phyloP scores from a whole-genome alignment of 768 basidiomycete species.

The Lanmaoa pseudosensibilis region DNA sequence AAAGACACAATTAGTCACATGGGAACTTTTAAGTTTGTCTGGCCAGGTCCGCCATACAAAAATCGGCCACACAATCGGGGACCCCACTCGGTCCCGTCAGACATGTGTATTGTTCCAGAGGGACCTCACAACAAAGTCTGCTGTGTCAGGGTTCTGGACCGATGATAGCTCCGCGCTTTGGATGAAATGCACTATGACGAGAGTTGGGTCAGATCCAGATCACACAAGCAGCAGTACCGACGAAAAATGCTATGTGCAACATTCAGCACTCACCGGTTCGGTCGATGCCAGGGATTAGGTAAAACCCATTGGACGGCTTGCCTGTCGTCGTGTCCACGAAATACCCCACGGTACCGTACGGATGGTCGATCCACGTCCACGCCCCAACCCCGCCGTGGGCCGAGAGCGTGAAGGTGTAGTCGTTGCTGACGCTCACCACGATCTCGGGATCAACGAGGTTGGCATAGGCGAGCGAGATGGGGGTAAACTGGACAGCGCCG shows the following conservation, averaged over 20 bases:
- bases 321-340: conserved; percentile 47
- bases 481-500: conserved; percentile 45
- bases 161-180: conserved; percentile 41
- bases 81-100: conserved; percentile 1
- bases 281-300: conserved; percentile 52
- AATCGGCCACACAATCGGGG: no score
- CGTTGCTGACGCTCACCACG: conserved; percentile 27
- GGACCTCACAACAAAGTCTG: conserved; percentile 50
- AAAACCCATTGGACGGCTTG: conserved; percentile 51
- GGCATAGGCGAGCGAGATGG: conserved; percentile 25
- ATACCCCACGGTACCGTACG: conserved; percentile 50
- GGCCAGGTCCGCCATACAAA: no score
- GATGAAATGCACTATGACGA: conserved; percentile 23
- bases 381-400: conserved; percentile 54
- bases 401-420: conserved; percentile 51
- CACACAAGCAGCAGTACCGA: background rate
- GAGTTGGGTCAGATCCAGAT: background rate
- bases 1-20: no score
- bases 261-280: conserved; percentile 43
- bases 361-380: conserved; percentile 64
- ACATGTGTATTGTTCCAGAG: conserved; percentile 54
- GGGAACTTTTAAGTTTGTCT: no score
- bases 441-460: conserved; percentile 54
- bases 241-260: background rate
- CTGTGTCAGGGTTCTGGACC: conserved; percentile 37